Evolutionary conservation across 2,329 filamentous ascomycete species (phyloP).

Genomic region (Stagonosporopsis tanaceti): DNA sequence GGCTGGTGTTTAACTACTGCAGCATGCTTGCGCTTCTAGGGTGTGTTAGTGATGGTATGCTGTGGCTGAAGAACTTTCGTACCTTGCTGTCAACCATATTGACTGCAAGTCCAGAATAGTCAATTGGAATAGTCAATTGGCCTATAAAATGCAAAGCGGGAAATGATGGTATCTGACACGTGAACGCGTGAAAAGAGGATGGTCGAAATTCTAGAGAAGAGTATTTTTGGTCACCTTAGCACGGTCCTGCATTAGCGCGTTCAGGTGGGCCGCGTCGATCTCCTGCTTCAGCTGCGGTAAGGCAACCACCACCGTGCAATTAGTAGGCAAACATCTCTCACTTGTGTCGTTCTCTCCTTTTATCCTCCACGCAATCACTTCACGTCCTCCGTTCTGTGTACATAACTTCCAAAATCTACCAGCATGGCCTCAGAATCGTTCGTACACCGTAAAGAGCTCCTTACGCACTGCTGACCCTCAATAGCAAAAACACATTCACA

Average conservation of each 20-base stretch:
- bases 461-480: slow-evolving; percentile 10
- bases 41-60: not conserved
- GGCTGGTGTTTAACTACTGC: slow-evolving; percentile 30
- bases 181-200: slow-evolving; percentile 21
- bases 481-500: slow-evolving; percentile 14
- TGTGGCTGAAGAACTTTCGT: not conserved
- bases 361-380: not conserved
- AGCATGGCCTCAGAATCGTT: slow-evolving; percentile 14
- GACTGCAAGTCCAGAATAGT: not conserved
- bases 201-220: slow-evolving; percentile 11
- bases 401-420: not conserved
- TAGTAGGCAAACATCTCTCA: not conserved
- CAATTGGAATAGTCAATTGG: not conserved
- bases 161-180: slow-evolving; percentile 1
- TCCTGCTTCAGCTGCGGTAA: slow-evolving; percentile 2
- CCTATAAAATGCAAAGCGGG: too few relatives aligned
- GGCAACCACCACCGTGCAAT: slow-evolving; percentile 14
- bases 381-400: not conserved
- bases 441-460: not conserved
- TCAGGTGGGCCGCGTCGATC: slow-evolving; percentile 10
- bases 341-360: not conserved
- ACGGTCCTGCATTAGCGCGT: slow-evolving; percentile 22
- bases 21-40: slow-evolving; percentile 37
- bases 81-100: slow-evolving; percentile 20
- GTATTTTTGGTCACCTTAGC: slow-evolving; percentile 23